Base-by-base conservation (phyloP, 306 rosid species). In the Glycine latifolia region DNA sequence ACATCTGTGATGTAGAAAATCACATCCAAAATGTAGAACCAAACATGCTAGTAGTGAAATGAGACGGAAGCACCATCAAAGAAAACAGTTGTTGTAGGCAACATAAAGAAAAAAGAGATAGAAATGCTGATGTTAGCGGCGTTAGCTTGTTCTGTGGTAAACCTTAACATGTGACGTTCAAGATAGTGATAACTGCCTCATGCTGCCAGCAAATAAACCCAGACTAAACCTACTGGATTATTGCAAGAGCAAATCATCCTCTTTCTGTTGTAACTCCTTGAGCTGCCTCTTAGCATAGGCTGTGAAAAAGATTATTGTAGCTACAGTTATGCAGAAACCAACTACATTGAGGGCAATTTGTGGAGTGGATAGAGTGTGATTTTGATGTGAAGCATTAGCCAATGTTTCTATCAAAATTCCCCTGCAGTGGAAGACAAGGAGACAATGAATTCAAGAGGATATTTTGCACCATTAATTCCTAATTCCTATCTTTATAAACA, bases 371-470 rank as follows among this genome's bases (percentile, higher is more conserved):
- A 93, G 86, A 59, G 78, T 70, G 13, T 71, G 90, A 56, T 68
- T 79, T 55, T 89, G 83, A 49, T 90, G 86, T 3, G 97, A 87
- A 75, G 91, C 94, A 33, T 91, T 82, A 11, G 94, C 98, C 80
- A 95, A 83, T 43, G 98, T 87, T 83, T 80, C 71, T 82, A 95
- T 91, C 71, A 95, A 73, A 79, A 89, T 90, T 73, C 99, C 99
- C 69, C 99, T 95, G 87, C 82, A 90, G 62, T 6, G 41, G 63
- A 7, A 68, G 71, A 44, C 20, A 80, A 70, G 35, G 75, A 50
- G 39, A 33, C 76, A 68, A 68, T 44, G 46, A 53, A 50, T 71
- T 76, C 41, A 71, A 44, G 60, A 52, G 50, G 7, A 76, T 17
- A 35, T 54, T 69, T 53, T 17, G 17, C 35, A 70, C 10, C 66